These are phyloP conservation scores for Diaporthe destruens DNA, from an alignment of 2,329 filamentous ascomycete species.

Conservation along the genomic window DNA sequence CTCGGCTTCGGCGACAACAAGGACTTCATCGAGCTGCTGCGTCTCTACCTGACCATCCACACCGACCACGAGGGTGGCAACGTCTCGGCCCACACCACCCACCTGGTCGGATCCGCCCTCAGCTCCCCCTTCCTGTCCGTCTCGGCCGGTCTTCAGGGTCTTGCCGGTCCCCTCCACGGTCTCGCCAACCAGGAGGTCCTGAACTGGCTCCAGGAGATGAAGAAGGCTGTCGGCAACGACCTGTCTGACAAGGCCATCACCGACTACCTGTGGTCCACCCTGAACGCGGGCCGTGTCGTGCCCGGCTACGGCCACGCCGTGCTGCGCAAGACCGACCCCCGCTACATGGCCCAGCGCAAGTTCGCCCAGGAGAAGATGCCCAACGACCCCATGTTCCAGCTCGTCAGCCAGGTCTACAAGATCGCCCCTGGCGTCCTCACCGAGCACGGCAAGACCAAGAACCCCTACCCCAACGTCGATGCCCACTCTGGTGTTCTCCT, in stretches of 20 bases:
- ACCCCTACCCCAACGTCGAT: conserved; percentile 99
- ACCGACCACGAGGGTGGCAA: conserved; percentile 99
- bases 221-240: conserved; percentile 92
- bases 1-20: conserved; percentile 95
- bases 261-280: conserved; percentile 98
- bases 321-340: conserved; percentile 99
- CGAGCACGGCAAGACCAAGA: conserved; percentile 99
- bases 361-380: conserved; percentile 95
- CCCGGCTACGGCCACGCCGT: conserved; percentile 99
- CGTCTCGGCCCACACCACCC: conserved; percentile 97
- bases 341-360: conserved; percentile 97
- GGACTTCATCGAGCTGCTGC: conserved; percentile 98
- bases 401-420: conserved; percentile 99
- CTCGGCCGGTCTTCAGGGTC: conserved; percentile 95
- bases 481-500: conserved; percentile 99
- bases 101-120: conserved; percentile 95
- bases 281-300: conserved; percentile 95
- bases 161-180: conserved; percentile 97
- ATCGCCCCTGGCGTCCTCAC: conserved; percentile 97
- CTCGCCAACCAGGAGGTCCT: conserved; percentile 99
- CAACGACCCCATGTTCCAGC: conserved; percentile 99
- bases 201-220: conserved; percentile 99
- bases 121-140: conserved; percentile 98
- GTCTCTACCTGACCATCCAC: conserved; percentile 99
- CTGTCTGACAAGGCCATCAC: conserved; percentile 96